These are phyloP conservation scores for Ophiostoma pallidulum DNA, from an alignment of 2,329 filamentous ascomycete species.

Conservation along the genomic window DNA sequence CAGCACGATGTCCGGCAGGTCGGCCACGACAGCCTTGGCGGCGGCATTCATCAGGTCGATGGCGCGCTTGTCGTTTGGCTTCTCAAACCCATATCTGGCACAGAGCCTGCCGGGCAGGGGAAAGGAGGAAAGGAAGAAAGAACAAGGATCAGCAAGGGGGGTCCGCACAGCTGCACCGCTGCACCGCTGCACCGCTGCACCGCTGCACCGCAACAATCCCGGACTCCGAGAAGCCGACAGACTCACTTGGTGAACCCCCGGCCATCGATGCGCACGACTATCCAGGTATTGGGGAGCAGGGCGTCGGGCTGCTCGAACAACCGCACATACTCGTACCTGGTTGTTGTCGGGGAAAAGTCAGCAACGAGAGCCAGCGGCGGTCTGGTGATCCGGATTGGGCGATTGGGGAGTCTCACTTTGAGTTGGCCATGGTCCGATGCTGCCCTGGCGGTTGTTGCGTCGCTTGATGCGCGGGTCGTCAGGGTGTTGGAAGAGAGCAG, in stretches of 20 bases:
- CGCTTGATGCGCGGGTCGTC: background rate
- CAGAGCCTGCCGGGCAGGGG: slow-evolving; percentile 52
- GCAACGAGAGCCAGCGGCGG: too few relatives aligned
- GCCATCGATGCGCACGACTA: slow-evolving; percentile 88
- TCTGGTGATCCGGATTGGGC: background rate
- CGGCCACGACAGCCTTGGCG: slow-evolving; percentile 72
- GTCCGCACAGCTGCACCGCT: too few relatives aligned
- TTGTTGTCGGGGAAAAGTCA: background rate
- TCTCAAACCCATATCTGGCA: slow-evolving; percentile 72
- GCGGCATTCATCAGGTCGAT: slow-evolving; percentile 91
- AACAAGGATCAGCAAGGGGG: too few relatives aligned
- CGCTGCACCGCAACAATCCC: too few relatives aligned
- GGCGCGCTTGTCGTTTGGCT: slow-evolving; percentile 84
- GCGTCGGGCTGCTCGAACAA: slow-evolving; percentile 74
- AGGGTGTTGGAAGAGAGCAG: background rate
- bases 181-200: too few relatives aligned
- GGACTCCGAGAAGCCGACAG: too few relatives aligned
- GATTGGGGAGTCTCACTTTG: slow-evolving; percentile 15
- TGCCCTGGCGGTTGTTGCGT: too few relatives aligned
- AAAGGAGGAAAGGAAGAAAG: background rate
- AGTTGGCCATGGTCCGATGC: background rate
- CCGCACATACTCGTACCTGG: slow-evolving; percentile 88
- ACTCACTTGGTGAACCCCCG: slow-evolving; percentile 83
- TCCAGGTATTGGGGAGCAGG: slow-evolving; percentile 86
- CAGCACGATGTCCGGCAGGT: slow-evolving; percentile 75